A percentile compares a stretch with the other conserved stretches of the same genome.
Conservation (phyloP, 495 filamentous ascomycete genomes). For the Pseudotulostoma volvatum region DNA sequence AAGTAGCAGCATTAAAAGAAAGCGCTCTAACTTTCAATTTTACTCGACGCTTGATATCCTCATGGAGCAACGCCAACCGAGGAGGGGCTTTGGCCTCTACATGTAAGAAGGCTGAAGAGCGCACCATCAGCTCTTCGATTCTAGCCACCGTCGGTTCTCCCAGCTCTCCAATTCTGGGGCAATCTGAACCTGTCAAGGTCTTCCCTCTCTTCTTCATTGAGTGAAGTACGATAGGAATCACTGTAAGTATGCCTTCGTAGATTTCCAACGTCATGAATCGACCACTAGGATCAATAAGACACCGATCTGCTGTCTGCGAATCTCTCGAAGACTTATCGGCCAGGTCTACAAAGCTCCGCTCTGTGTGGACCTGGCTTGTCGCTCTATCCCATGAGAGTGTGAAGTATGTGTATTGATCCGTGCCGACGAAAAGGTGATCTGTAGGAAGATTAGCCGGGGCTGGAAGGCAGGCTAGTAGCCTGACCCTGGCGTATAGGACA, state of each 20-base stretch:
- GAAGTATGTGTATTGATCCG: constrained; percentile 78
- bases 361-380: constrained; percentile 45
- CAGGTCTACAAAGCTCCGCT: constrained; percentile 52
- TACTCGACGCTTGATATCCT: constrained; percentile 48
- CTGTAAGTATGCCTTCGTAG: constrained; percentile 74
- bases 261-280: constrained; percentile 71
- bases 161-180: constrained; percentile 37
- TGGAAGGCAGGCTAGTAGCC: constrained; percentile 64
- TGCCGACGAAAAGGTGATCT: constrained; percentile 86
- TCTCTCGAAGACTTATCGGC: constrained; percentile 68
- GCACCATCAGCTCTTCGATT: constrained; percentile 74
- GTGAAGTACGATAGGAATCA: constrained; percentile 51
- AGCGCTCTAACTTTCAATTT: constrained; percentile 44
- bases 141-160: constrained; percentile 55
- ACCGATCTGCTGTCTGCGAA: constrained; percentile 56
- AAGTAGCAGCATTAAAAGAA: constrained; percentile 30
- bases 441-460: constrained; percentile 54
- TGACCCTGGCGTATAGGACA: constrained; percentile 64
- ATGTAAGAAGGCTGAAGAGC: constrained; percentile 66
- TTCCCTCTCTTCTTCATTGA: constrained; percentile 41
- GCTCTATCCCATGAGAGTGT: constrained; percentile 66
- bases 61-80: constrained; percentile 69
- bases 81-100: constrained; percentile 47
- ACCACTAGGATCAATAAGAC: constrained; percentile 67
- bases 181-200: constrained; percentile 13